Evolutionary conservation across 257 asterid genomes (phyloP), one percentile per base, ranked within the genome.

Genomic region (Salvia hispanica): DNA sequence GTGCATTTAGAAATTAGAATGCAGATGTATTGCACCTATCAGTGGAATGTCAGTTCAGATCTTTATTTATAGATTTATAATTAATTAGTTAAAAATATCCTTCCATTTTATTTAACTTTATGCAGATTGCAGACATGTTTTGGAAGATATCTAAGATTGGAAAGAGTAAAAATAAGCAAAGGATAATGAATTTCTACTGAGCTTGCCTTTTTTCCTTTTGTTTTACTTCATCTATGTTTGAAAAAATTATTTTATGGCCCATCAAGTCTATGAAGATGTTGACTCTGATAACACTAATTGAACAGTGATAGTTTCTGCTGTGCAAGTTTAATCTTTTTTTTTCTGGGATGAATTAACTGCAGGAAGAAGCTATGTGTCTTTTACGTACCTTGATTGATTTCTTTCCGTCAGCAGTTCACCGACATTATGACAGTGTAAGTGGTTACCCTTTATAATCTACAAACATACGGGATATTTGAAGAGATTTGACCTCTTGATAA

Each of bases 381-480:
- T 44, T 94, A 46, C 73, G 88, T 86, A 79, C 85, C 64, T 46
- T 94, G 82, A 80, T 81, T 62, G 75, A 72, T 64, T 58, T 67
- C 59, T 91, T 85, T 73, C 96, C 99, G 14, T 58, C 71, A 43
- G 80, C 97, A 69, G 80, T 90, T 65, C 77, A 79, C 58, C 90
- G 86, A 13, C 87, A 88, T 79, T 84, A 90, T 76, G 95, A 91
- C 64, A 70, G 62, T 71, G 99, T 94, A 84, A 85, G 95, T 79
- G 64, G 52, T 66, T 53, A 48, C 9, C 70, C 15, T 69, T 18
- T 58, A 51, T 47, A 66, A 31, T 61, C 58, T 62, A 4, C 56
- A 44, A 45, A 45, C 45, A 43, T 28, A 25, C 18, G n/a, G 40
- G 18, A 43, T 42, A 16, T 44, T 62, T 62, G 21, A 44, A 43